Base-by-base conservation (phyloP, 257 asterid genomes). In the Lavandula angustifolia region DNA sequence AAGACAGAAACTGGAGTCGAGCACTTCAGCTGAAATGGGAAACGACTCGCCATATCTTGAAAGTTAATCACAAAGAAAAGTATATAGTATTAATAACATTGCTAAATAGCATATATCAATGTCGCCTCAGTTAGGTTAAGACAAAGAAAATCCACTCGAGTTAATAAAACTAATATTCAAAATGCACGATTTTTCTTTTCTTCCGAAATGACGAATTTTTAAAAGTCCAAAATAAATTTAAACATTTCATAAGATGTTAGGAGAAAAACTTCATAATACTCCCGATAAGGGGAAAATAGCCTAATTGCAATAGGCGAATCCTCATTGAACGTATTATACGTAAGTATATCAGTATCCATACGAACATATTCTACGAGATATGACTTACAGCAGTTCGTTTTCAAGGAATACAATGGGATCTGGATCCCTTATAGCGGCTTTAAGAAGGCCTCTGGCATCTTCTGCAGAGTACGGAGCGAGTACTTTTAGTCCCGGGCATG, bases 361-460 rank as follows among this genome's bases (percentile, higher is more conserved):
- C 1, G 34, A 62, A 47, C 60, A 57, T 10, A 48, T 57, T 64
- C 49, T 34, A 29, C 0, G 35, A 18, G 3, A 54, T 56, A n/a
- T 48, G 54, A 75, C 95, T 72, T 66, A 91, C 98, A 86, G 72
- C 80, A 88, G 63, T 79, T 91, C 98, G 69, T 91, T 91, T 79
- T 91, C 98, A 10, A 88, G 95, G 77, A 91, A 84, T 17, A 91
- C 83, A 56, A 88, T 94, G 16, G 98, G 96, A 60, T 91, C 98
- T 14, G 96, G 96, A 74, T 91, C 98, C 81, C 96, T 88, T 42
- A 91, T 91, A 47, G 98, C 98, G 67, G 96, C 94, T 83, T 91
- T 88, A 35, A 91, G 91, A 55, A 91, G 83, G 32, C 98, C 98
- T 61, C 96, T 95, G 41, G 96, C 95, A 80, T 91, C 98, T 78